Percentiles rank a stretch among this genome's conserved stretches.
Evolutionary conservation across 2,329 filamentous ascomycete genomes (phyloP).

Genomic region (Talaromyces albobiverticillius): DNA sequence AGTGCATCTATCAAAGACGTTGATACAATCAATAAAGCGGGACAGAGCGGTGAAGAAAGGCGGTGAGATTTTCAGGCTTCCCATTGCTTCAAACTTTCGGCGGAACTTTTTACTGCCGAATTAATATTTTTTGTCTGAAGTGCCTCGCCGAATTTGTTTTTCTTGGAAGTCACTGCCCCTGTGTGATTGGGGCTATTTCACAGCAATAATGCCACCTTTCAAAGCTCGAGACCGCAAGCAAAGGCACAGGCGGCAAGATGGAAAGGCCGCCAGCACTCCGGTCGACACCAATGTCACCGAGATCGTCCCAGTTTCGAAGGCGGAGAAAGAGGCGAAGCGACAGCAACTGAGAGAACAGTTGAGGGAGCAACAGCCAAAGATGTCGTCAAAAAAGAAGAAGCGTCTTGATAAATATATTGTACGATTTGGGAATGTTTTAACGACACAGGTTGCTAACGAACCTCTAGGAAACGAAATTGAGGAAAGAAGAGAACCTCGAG

Average conservation of each 20-base stretch:
- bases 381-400: slow-evolving; percentile 65
- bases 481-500: slow-evolving; percentile 85
- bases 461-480: slow-evolving; percentile 75
- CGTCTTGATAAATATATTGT: slow-evolving; percentile 67
- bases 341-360: slow-evolving; percentile 54
- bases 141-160: too few species aligned
- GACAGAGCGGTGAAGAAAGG: slow-evolving; percentile 19
- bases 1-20: too few species aligned
- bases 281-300: slow-evolving; percentile 49
- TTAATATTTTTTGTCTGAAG: slow-evolving; percentile 14
- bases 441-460: background rate
- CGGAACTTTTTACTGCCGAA: slow-evolving; percentile 24
- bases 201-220: slow-evolving; percentile 44
- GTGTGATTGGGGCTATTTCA: background rate
- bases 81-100: slow-evolving; percentile 7
- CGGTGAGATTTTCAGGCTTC: slow-evolving; percentile 19
- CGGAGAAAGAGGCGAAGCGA: slow-evolving; percentile 54
- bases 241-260: slow-evolving; percentile 40
- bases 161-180: background rate
- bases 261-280: slow-evolving; percentile 18
- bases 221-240: slow-evolving; percentile 60
- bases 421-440: slow-evolving; percentile 19
- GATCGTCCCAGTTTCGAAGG: slow-evolving; percentile 46
- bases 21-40: too few species aligned
- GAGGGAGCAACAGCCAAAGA: slow-evolving; percentile 52